Base-by-base conservation (phyloP, 257 asterid species). In the Ophiorrhiza pumila region DNA sequence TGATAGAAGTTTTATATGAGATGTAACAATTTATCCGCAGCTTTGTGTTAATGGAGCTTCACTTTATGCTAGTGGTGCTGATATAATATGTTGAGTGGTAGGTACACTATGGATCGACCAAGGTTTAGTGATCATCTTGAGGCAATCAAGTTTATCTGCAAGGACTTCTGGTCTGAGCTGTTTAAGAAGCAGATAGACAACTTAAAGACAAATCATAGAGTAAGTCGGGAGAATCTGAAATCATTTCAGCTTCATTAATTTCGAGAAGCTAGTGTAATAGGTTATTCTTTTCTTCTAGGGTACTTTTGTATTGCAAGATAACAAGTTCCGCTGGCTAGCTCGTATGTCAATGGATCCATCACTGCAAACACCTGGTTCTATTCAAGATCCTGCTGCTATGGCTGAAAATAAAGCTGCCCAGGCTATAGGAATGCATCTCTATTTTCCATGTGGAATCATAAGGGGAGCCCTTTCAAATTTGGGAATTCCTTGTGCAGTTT, bases 401-500 rank as follows among this genome's bases (percentile, higher is more conserved):
- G 94, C 96, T 23, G 99, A 90, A 79, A 94, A 86, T 76, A 89
- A 87, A 81, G 87, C 87, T 64, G 90, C 93, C 49, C 95, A 91
- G 83, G 92, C 93, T 68, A 82, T 93, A 13, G 96, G 98, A 75
- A 83, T 94, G 97, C 99, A 94, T 88, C 92, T 94, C 32, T 94
- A 94, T 80, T 94, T 94, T 77, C 99, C 98, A 34, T 90, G 99
- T 84, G 99, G 99, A 69, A 91, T 94, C 71, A 90, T 94, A 69
- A 86, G 99, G 76, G 99, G 99, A 71, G 97, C 97, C 41, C 98
- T 94, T 55, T 91, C 99, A 61, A 94, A 94, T 87, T 85, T 94
- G 90, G 99, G 99, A 72, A 94, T 94, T 80, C 91, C 91, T n/a
- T 91, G 97, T 88, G 99, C 98, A 78, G 99, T 94, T 83, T 91